Base-by-base conservation (phyloP, 495 filamentous ascomycete species). In the Penicillium ucsense region DNA sequence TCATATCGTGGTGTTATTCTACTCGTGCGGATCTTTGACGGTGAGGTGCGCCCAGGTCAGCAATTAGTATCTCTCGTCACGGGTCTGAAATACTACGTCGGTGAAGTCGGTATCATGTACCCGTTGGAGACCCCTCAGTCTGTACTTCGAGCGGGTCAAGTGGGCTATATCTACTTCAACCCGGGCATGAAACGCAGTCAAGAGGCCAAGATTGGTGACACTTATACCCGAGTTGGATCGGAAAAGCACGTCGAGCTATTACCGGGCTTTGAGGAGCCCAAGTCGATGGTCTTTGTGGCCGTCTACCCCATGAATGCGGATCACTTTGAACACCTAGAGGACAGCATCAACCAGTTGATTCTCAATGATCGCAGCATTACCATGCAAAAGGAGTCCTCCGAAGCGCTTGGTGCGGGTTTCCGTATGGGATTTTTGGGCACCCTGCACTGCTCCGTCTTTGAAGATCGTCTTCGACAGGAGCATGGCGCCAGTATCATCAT, bases 261-360 rank as follows among this genome's bases (percentile, higher is more conserved):
- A 47, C 88, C 88, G 0, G 94, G 92, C 1, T 98, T 98, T 51
- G 92, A 95, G 65, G 94, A 98, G 60, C 92, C 92, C 5, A 94
- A 98, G 65, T 83, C 91, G 3, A 98, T 98, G 92, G 92, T 96
- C 27, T 98, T 97, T 59, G 92, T 98, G 8, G 89, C 91, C 4
- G 92, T 94, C 1, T 98, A 94, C 54, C 92, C 92, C 1, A 83
- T 87, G 0, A 90, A 98, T 63, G 89, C 94, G 49, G 71, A 81
- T 59, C 85, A 92, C 63, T 91, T 94, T 58, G 76, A 75, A 49
- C 87, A 90, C 59, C 70, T 98, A 8, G 88, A 94, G 52, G 92
- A 98, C 61, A 94, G 88, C 58, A 94, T 98, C 59, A 84, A 89
- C 43, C 92, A 97, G 61, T 75, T 96, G 29, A 81, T 91, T 11